A percentile compares a stretch with the other conserved stretches of the same genome.
Evolutionary conservation across 2,329 filamentous ascomycete species (phyloP).

Genomic region (Beauveria asiatica): DNA sequence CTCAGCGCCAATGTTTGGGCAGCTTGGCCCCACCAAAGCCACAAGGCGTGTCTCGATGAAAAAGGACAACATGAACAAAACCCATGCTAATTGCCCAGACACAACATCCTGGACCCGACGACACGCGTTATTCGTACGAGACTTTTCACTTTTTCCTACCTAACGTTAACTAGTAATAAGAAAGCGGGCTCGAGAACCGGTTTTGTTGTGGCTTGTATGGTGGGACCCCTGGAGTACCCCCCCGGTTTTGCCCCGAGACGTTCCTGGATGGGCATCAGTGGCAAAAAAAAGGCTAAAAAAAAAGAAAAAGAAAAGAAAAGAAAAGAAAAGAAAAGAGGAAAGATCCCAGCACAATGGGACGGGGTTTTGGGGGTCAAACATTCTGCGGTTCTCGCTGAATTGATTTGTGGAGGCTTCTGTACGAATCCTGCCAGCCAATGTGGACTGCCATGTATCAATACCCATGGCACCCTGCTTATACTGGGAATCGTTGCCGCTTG

Average conservation of each 20-base stretch:
- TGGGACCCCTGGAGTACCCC: background rate
- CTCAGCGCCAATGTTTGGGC: background rate
- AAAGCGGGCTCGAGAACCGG: constrained; percentile 1
- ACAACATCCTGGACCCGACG: no score
- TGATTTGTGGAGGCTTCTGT: background rate
- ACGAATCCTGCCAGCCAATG: background rate
- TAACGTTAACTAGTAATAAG: no score
- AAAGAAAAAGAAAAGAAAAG: background rate
- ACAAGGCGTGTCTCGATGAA: background rate
- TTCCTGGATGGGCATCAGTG: constrained; percentile 3
- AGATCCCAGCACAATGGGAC: background rate
- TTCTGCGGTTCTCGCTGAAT: background rate
- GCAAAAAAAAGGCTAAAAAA: background rate
- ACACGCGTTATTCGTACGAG: background rate
- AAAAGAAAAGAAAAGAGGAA: background rate
- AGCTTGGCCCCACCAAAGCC: background rate
- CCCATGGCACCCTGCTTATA: background rate
- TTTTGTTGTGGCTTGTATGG: constrained; percentile 5
- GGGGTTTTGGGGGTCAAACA: background rate
- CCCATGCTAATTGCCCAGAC: background rate
- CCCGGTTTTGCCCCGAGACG: constrained; percentile 5
- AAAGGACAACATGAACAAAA: background rate
- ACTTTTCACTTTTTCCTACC: no score
- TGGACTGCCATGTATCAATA: background rate
- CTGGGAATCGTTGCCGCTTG: no score